Evolutionary conservation across 192 early-diverging fungal species (phyloP), one percentile per base, ranked within the genome.

Genomic region (Mortierella hygrophila): DNA sequence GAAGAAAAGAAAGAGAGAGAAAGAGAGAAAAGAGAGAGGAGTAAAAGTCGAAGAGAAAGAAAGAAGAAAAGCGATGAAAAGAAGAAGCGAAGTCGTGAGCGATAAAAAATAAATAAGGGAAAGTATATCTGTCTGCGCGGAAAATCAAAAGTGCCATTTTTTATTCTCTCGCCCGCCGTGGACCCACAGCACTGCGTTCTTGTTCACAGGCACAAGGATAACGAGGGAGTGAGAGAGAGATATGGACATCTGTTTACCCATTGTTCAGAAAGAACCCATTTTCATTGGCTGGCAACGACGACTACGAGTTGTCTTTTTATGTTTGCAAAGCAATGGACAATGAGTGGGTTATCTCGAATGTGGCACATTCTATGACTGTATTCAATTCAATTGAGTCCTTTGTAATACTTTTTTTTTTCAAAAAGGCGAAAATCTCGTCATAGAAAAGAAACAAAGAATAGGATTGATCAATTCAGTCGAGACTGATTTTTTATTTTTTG

Each of bases 401-500:
- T 18, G 13, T 18, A 63, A 10, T 26, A 10, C 23, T 35, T 35
- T 35, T 35, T n/a, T 13, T 63, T 65, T 65, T 65, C 60, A 65
- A 65, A 65, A 65, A 65, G 60, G 60, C 60, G 60, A 65, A 65
- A 65, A 65, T 13, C 3, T 65, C 60, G 60, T 65, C 60, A 65
- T 65, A n/a, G n/a, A 11, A 4, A 65, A 26, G 3, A 11, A 6
- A 11, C n/a, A 15, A 32, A 32, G n/a, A 46, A 46, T 9, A 65
- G 11, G 10, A 15, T 10, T 35, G 29, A 32, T 65, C 60, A 11
- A 65, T 65, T 65, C 26, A 65, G 32, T 65, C 13, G 29, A 65
- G 26, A 65, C 60, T 65, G 60, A 65, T 65, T 11, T 63, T 13
- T 65, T 32, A 18, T 52, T 20, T 18, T 52, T 52, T 52, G 47